Base-by-base conservation (phyloP, 805 yeast genomes). In the Brettanomyces anomalus region DNA sequence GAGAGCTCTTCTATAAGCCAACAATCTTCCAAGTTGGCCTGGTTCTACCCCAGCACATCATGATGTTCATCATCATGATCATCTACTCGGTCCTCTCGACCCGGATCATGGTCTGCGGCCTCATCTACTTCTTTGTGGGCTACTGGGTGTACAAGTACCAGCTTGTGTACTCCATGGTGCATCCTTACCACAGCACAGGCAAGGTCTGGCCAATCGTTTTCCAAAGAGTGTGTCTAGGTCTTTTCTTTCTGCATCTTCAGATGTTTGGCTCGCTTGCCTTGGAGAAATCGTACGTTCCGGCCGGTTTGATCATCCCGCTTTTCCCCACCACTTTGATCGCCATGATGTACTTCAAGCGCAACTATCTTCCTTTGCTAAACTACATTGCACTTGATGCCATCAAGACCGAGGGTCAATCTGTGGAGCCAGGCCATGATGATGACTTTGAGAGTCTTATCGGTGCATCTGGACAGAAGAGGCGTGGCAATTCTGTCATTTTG, bases 151-250 rank as follows among this genome's bases (percentile, higher is more conserved):
- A 76, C 58, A 77, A 77, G 57, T 77, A 77, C 52, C 84, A 77
- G 61, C 61, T 77, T 48, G 70, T 76, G 15, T 77, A 76, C 56
- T 71, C 77, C 45, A 72, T 70, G 65, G 80, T 77, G 20, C 83
- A 77, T 50, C 78, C 81, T 1, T 79, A 76, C 19, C 82, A 77
- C 55, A 74, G 81, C 13, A 77, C 83, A 0, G 84, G 84, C 4
- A 76, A 76, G 51, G 79, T 75, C 3, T 77, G 84, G 84, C 81
- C 81, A 3, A 72, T 77, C 61, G 74, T 77, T 5, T 76, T 76
- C 48, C 62, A 78, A 43, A 57, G 84, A 40, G 64, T 76, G 26
- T 69, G 77, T 43, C 54, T 77, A 26, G 84, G 83, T 1, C 57
- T 76, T 36, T 57, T 77, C 10, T 64, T 77, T 32, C 71, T 77